Conservation (phyloP, 2,329 filamentous ascomycete genomes). For the Moelleriella libera region DNA sequence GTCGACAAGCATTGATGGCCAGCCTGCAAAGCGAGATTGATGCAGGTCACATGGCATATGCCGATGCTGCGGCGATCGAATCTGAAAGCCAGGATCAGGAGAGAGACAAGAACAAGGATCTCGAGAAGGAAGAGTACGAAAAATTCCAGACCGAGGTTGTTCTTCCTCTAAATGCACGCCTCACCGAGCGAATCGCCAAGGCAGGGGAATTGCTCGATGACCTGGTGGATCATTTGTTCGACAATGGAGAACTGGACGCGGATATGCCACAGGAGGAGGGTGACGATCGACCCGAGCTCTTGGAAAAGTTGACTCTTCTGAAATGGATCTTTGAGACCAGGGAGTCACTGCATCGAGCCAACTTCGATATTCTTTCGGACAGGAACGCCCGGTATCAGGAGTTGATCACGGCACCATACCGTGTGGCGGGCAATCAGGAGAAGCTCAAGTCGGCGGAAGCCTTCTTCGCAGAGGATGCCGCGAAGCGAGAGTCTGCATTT, state of each 20-base stretch:
- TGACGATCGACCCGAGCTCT: slow-evolving; percentile 82
- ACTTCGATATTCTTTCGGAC: slow-evolving; percentile 73
- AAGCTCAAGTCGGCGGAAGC: slow-evolving; percentile 66
- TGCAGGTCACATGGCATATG: slow-evolving; percentile 65
- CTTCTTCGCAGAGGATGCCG: slow-evolving; percentile 72
- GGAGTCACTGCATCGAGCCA: slow-evolving; percentile 72
- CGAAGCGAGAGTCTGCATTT: slow-evolving; percentile 56
- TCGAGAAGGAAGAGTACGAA: slow-evolving; percentile 70
- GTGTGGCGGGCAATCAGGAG: slow-evolving; percentile 56
- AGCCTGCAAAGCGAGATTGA: slow-evolving; percentile 71
- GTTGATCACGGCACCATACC: slow-evolving; percentile 72
- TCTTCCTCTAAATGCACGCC: slow-evolving; percentile 67
- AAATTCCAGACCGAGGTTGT: slow-evolving; percentile 71
- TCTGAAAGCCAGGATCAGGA: slow-evolving; percentile 61
- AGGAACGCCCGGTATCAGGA: slow-evolving; percentile 78
- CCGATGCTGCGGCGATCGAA: slow-evolving; percentile 71
- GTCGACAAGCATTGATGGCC: slow-evolving; percentile 50
- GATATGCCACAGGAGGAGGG: slow-evolving; percentile 89
- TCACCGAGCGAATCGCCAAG: slow-evolving; percentile 60
- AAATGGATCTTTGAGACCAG: slow-evolving; percentile 96
- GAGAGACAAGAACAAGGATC: slow-evolving; percentile 52
- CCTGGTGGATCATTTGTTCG: slow-evolving; percentile 57
- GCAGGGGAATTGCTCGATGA: slow-evolving; percentile 68
- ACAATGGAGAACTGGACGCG: slow-evolving; percentile 47
- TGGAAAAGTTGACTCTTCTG: slow-evolving; percentile 85